Base-by-base conservation (phyloP, 176 grass and related monocot genomes). In the Avena atlantica region DNA sequence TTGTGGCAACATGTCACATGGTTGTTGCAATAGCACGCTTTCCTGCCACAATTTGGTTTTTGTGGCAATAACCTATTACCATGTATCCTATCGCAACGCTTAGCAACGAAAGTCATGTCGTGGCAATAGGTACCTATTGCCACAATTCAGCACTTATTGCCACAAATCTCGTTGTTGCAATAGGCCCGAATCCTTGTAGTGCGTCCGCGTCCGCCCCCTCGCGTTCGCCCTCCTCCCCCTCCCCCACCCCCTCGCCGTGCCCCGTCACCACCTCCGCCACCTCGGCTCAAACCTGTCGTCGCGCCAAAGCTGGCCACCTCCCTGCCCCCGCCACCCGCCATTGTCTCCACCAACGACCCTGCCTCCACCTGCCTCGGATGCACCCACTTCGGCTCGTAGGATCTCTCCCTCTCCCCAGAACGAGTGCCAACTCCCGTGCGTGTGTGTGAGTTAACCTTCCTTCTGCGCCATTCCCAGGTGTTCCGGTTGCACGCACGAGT, bases 311-410 rank as follows among this genome's bases (percentile, higher is more conserved):
- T 78, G 36, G 53, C 57, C 5, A 19, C 29, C 76, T 62, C 73
- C 11, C 49, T 74, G 4, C 49, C 72, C 1, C 34, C 58, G 2
- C 57, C 60, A 8, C 86, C 88, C 4, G 45, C 31, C n/a, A 29
- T 21, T 44, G 36, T 55, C n/a, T 3, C 62, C 40, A 47, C 85
- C 15, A 5, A 60, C 21, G 3, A 79, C 12, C 59, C 87, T 24
- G 50, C 78, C 19, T 77, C 88, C 51, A 85, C 91, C 12, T 90
- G 86, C 82, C 93, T 98, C 65, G 69, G 88, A 9, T 98, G 96
- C 90, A 71, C 78, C 57, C 96, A 98, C 61, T 98, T 98, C 92
- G 70, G 91, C 34, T 91, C 83, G 96, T 98, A 92, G 62, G 79
- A 17, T 31, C 67, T 62, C 29, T 49, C 52, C 9, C 67, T 72